Conservation (phyloP, 345 rosid species). For the Lumnitzera littorea region DNA sequence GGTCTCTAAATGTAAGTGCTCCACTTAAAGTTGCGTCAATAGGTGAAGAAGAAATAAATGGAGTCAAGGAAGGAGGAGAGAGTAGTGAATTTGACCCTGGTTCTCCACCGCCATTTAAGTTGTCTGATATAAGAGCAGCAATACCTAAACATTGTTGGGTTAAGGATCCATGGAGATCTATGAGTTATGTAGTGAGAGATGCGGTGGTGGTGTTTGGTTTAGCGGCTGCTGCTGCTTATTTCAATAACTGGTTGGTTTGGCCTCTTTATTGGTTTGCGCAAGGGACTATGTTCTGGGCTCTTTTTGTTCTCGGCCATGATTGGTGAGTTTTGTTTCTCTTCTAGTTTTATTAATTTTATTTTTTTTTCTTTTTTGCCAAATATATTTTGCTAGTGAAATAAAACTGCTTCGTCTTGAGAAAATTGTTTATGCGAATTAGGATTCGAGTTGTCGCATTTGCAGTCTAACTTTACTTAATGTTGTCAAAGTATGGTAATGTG, state of each 20-base stretch:
- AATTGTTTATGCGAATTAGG: no score
- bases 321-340: constrained; percentile 53
- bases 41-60: constrained; percentile 18
- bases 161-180: constrained; percentile 72
- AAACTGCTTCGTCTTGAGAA: no score
- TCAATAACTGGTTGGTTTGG: constrained; percentile 75
- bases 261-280: constrained; percentile 89
- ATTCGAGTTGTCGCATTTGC: no score
- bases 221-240: constrained; percentile 69
- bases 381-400: no score
- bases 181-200: constrained; percentile 75
- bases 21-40: constrained; percentile 21
- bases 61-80: constrained; percentile 13
- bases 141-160: constrained; percentile 95
- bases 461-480: no score
- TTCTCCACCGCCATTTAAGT: constrained; percentile 58
- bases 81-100: constrained; percentile 28
- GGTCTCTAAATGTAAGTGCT: constrained; percentile 54
- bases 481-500: no score
- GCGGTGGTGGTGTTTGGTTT: constrained; percentile 57
- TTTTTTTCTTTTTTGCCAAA: no score
- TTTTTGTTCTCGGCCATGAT: constrained; percentile 96
- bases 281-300: constrained; percentile 98
- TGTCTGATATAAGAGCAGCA: constrained; percentile 69
- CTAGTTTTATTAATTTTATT: constrained; percentile 9